Evolutionary conservation across 805 yeast species (phyloP).

Genomic region (Metschnikowia chrysomelidarum): DNA sequence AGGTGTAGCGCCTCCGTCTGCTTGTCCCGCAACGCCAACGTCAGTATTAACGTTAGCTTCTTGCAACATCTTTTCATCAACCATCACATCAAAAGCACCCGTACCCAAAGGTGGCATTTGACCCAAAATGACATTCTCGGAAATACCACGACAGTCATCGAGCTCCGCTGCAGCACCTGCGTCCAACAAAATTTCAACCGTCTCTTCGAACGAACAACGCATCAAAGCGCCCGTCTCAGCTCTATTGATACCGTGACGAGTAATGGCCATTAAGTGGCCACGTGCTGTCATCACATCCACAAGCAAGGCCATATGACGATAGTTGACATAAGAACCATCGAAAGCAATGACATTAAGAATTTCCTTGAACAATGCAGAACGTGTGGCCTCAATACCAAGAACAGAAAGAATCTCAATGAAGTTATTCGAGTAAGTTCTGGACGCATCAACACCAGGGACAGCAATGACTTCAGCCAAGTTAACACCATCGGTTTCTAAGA

Average conservation of each 20-base stretch:
- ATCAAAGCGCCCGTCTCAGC: conserved; percentile 98
- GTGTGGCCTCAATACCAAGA: conserved; percentile 97
- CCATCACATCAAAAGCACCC: conserved; percentile 93
- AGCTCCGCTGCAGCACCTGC: conserved; percentile 98
- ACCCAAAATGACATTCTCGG: conserved; percentile 96
- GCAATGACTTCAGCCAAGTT: conserved; percentile 93
- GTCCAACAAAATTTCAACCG: conserved; percentile 94
- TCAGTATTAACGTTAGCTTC: conserved; percentile 49
- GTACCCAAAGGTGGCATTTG: conserved; percentile 99
- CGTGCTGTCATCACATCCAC: conserved; percentile 99
- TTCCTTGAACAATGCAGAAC: conserved; percentile 91
- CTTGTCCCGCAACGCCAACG: conserved; percentile 32
- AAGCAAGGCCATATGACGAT: conserved; percentile 95
- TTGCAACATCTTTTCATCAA: conserved; percentile 84
- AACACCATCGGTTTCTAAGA: conserved; percentile 97
- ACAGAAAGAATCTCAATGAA: conserved; percentile 94
- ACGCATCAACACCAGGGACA: conserved; percentile 90
- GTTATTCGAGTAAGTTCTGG: conserved; percentile 91
- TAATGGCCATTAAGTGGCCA: conserved; percentile 97
- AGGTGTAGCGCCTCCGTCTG: conserved; percentile 85
- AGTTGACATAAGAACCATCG: conserved; percentile 99
- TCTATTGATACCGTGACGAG: conserved; percentile 99
- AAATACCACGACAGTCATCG: conserved; percentile 98
- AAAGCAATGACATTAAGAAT: conserved; percentile 96
- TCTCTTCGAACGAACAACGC: conserved; percentile 99